Percentiles rank a stretch among this genome's conserved stretches.
Evolutionary conservation across 441 rosid genomes (phyloP).

Genomic region (Erodium chrysanthum): DNA sequence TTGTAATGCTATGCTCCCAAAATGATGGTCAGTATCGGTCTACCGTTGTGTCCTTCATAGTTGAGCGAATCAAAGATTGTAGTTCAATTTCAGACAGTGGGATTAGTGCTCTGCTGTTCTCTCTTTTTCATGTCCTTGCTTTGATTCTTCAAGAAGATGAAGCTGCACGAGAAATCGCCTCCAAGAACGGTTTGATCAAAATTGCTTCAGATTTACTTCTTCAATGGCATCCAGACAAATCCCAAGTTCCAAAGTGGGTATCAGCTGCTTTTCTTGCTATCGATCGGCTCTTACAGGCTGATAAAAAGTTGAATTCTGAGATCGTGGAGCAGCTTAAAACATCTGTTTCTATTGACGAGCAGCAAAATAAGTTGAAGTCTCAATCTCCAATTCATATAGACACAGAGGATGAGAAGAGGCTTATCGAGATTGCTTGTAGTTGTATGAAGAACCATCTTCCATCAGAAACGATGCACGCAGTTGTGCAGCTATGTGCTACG

Average conservation of each 20-base stretch:
- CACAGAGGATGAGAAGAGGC: slow-evolving; percentile 59
- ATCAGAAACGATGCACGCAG: slow-evolving; percentile 88
- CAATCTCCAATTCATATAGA: slow-evolving; percentile 40
- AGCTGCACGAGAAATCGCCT: slow-evolving; percentile 69
- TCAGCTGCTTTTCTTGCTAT: slow-evolving; percentile 90
- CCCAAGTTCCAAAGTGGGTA: slow-evolving; percentile 81
- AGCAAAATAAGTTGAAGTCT: slow-evolving; percentile 52
- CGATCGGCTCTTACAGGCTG: slow-evolving; percentile 83
- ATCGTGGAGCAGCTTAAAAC: slow-evolving; percentile 61
- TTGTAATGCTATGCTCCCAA: slow-evolving; percentile 76
- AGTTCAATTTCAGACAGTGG: slow-evolving; percentile 42
- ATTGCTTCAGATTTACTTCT: slow-evolving; percentile 62
- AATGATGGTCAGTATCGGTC: slow-evolving; percentile 85
- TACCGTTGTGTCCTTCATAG: slow-evolving; percentile 60
- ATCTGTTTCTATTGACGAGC: slow-evolving; percentile 56
- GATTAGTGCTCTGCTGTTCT: slow-evolving; percentile 45
- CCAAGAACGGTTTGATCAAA: slow-evolving; percentile 63
- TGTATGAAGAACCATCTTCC: slow-evolving; percentile 74
- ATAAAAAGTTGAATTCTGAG: slow-evolving; percentile 66
- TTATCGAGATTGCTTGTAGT: slow-evolving; percentile 79
- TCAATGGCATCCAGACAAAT: slow-evolving; percentile 63
- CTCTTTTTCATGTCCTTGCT: slow-evolving; percentile 87
- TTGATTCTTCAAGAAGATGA: slow-evolving; percentile 83
- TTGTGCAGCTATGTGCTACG: slow-evolving; percentile 82
- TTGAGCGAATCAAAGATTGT: slow-evolving; percentile 58